A percentile compares a stretch with the other conserved stretches of the same genome.
phyloP scores from a whole-genome alignment of 2,329 filamentous ascomycete species.

The Aspergillus neoniger region DNA sequence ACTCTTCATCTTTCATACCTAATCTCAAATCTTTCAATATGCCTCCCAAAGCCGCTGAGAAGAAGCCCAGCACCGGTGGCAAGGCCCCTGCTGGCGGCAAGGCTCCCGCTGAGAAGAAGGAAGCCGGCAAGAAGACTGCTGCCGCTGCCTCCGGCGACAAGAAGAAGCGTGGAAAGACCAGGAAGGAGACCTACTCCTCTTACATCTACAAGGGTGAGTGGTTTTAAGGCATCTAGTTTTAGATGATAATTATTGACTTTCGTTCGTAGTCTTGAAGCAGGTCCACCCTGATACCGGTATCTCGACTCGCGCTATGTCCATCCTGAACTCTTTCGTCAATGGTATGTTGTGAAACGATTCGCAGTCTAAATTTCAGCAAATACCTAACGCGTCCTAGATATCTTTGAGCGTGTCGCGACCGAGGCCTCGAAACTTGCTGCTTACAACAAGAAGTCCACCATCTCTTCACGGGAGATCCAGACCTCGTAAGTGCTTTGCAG shows the following conservation, averaged over 20 bases:
- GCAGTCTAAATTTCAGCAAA: not conserved
- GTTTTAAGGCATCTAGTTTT: slow-evolving; percentile 21
- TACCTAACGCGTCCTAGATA: slow-evolving; percentile 61
- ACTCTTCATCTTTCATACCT: slow-evolving; percentile 29
- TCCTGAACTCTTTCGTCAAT: slow-evolving; percentile 99
- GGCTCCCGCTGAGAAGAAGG: slow-evolving; percentile 95
- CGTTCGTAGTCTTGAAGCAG: slow-evolving; percentile 86
- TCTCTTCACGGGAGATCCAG: slow-evolving; percentile 99
- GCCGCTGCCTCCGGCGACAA: slow-evolving; percentile 88
- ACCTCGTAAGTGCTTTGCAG: slow-evolving; percentile 66
- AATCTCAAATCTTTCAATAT: slow-evolving; percentile 61
- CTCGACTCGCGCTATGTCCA: slow-evolving; percentile 99
- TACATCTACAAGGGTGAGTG: slow-evolving; percentile 99
- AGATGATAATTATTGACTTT: slow-evolving; percentile 25
- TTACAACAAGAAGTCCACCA: slow-evolving; percentile 99
- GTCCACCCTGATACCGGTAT: slow-evolving; percentile 99
- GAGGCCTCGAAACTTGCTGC: slow-evolving; percentile 98
- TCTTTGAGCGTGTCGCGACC: slow-evolving; percentile 98
- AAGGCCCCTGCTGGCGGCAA: slow-evolving; percentile 80
- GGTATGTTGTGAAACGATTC: slow-evolving; percentile 59
- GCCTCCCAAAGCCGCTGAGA: slow-evolving; percentile 96
- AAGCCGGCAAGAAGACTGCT: slow-evolving; percentile 97
- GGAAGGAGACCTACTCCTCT: slow-evolving; percentile 99
- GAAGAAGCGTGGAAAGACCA: slow-evolving; percentile 99
- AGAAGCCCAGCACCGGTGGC: slow-evolving; percentile 91